Evolutionary conservation across 768 basidiomycete genomes (phyloP).

Genomic region (Coprinopsis cinerea): DNA sequence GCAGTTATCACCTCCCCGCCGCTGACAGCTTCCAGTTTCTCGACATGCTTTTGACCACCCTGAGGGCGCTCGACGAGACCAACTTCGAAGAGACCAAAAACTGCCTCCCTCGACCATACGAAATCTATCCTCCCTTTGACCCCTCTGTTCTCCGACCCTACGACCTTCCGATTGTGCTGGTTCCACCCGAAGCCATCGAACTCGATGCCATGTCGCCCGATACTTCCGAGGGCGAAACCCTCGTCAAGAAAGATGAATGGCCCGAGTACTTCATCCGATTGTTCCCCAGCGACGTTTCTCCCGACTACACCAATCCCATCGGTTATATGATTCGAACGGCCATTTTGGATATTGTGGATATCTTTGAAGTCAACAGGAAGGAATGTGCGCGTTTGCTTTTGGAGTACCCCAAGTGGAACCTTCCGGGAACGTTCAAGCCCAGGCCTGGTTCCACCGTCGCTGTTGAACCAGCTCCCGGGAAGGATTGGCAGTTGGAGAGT

Average conservation of each 20-base stretch:
- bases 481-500: slow-evolving; percentile 86
- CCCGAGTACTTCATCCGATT: slow-evolving; percentile 64
- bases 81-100: slow-evolving; percentile 52
- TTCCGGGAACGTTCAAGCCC: slow-evolving; percentile 80
- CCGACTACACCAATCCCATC: slow-evolving; percentile 62
- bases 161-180: slow-evolving; percentile 70
- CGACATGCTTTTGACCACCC: slow-evolving; percentile 59
- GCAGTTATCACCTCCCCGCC: background rate
- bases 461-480: slow-evolving; percentile 47
- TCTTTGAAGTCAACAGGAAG: slow-evolving; percentile 95
- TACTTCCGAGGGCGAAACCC: slow-evolving; percentile 59
- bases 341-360: slow-evolving; percentile 72
- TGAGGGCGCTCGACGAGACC: slow-evolving; percentile 55
- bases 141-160: slow-evolving; percentile 41
- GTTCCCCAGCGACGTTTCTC: slow-evolving; percentile 69
- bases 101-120: slow-evolving; percentile 64
- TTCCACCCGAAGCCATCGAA: slow-evolving; percentile 85
- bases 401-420: slow-evolving; percentile 80
- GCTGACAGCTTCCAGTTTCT: slow-evolving; percentile 47
- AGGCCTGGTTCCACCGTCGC: slow-evolving; percentile 54
- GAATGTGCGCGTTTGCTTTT: slow-evolving; percentile 86
- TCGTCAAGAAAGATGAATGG: slow-evolving; percentile 79
- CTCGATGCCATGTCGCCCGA: slow-evolving; percentile 49
- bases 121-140: slow-evolving; percentile 39
- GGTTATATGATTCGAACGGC: slow-evolving; percentile 78